A percentile compares a stretch with the other conserved stretches of the same genome.
Evolutionary conservation across 805 yeast genomes (phyloP).

Genomic region (Wickerhamiella brachini): DNA sequence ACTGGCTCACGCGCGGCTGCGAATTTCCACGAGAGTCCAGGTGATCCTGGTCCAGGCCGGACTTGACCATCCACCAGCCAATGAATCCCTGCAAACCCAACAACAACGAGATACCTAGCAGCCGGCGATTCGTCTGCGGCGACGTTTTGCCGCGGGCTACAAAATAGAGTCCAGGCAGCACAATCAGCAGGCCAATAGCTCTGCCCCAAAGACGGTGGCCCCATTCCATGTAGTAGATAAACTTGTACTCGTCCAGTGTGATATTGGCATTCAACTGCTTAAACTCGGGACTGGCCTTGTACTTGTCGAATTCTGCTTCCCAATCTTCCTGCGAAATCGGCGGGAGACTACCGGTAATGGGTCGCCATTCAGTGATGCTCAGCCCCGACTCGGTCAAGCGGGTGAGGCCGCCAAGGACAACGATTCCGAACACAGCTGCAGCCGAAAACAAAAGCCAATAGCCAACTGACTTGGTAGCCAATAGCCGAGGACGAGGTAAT

Average conservation of each 20-base stretch:
- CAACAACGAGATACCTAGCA: conserved; percentile 59
- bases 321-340: conserved; percentile 72
- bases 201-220: conserved; percentile 87
- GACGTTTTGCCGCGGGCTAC: conserved; percentile 54
- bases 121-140: conserved; percentile 47
- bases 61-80: conserved; percentile 99
- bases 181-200: conserved; percentile 69
- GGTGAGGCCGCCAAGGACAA: conserved; percentile 90
- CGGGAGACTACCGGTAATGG: conserved; percentile 90
- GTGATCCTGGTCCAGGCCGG: conserved; percentile 76
- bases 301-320: conserved; percentile 72
- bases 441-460: conserved; percentile 84
- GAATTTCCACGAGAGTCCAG: conserved; percentile 58
- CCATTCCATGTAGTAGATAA: conserved; percentile 97
- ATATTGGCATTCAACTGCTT: conserved; percentile 78
- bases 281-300: conserved; percentile 81
- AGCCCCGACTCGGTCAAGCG: conserved; percentile 91
- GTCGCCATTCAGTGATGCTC: conserved; percentile 96
- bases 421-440: conserved; percentile 84
- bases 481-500: conserved; percentile 20
- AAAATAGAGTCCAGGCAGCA: conserved; percentile 76
- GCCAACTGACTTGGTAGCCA: conserved; percentile 50
- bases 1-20: conserved; percentile 96
- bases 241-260: conserved; percentile 83
- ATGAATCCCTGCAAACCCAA: conserved; percentile 89